Evolutionary conservation across 2,329 filamentous ascomycete genomes (phyloP).

Genomic region (Zymoseptoria ardabiliae): DNA sequence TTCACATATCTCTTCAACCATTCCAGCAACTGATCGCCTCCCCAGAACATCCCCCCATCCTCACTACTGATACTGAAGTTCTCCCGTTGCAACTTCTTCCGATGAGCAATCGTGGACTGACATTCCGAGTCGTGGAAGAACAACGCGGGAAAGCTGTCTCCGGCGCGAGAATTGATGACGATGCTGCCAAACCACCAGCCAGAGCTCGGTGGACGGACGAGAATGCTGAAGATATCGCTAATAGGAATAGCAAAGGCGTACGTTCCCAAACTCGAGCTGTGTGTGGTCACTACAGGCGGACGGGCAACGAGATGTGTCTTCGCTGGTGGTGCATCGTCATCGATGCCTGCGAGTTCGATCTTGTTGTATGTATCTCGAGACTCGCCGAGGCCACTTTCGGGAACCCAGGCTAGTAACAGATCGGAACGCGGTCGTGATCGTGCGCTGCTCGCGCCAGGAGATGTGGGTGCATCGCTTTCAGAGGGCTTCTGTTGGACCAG

Average conservation of each 20-base stretch:
- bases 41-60: conserved; percentile 87
- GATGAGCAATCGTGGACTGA: conserved; percentile 87
- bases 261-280: conserved; percentile 62
- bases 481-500: conserved; percentile 78
- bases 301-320: conserved; percentile 88
- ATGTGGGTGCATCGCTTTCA: conserved; percentile 13
- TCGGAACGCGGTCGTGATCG: conserved; percentile 52
- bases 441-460: conserved; percentile 16
- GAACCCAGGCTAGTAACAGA: conserved; percentile 85
- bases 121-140: conserved; percentile 99
- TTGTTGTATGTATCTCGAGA: conserved; percentile 80
- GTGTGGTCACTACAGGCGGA: conserved; percentile 75
- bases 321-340: conserved; percentile 70
- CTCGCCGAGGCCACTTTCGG: conserved; percentile 80
- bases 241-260: conserved; percentile 91
- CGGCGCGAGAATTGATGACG: conserved; percentile 82
- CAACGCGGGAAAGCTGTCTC: conserved; percentile 87
- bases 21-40: conserved; percentile 85
- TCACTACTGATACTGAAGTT: conserved; percentile 58
- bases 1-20: conserved; percentile 82
- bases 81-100: conserved; percentile 76
- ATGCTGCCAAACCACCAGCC: conserved; percentile 99
- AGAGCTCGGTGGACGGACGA: conserved; percentile 82
- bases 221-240: conserved; percentile 79
- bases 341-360: conserved; percentile 77